Base-by-base conservation (phyloP, 208 protist genomes). In the Acanthamoeba royreba region DNA sequence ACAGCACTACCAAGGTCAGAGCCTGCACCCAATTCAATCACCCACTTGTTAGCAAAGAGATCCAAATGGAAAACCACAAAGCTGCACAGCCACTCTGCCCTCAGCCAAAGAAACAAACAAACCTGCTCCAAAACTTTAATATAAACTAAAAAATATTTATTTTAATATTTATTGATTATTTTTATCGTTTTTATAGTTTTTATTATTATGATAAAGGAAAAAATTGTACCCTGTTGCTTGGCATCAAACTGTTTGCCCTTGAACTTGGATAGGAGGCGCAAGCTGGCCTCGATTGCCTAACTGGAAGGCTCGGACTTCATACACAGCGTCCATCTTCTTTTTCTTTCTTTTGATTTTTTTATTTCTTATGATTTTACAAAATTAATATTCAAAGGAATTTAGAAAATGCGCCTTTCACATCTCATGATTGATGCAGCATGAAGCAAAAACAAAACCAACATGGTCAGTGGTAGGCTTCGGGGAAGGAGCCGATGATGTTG, bases 401-500 rank as follows among this genome's bases (percentile, higher is more conserved):
- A 58, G 49, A 58, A 58, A 22, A 58, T 58, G 49, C 22, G n/a
- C n/a, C n/a, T n/a, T n/a, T n/a, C n/a, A n/a, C n/a, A n/a, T 61
- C 53, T 61, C n/a, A 28, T 61, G 19, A 79, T 79, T 11, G 35
- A 17, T 79, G 31, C 19, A 79, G 66, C 66, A 13, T n/a, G 66
- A 79, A n/a, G 66, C 28, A 43, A n/a, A n/a, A n/a, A 79, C 17
- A 79, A 11, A 40, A 43, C 28, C 35, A 79, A 79, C 31, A 79
- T n/a, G 35, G 35, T 52, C 53, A 92, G 61, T 31, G 22, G 22
- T 55, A 77, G 42, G 87, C 87, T n/a, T 92, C 87, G n/a, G 87
- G 58, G 38, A 92, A 92, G 22, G 87, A 92, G n/a, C 87, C 87
- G 15, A 92, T 49, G 43, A 92, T 79, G 55, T 47, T 79, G 49